A percentile compares a stretch with the other conserved stretches of the same genome.
Evolutionary conservation across 2,329 filamentous ascomycete species (phyloP).

Genomic region (Pestalotiopsis sp.): DNA sequence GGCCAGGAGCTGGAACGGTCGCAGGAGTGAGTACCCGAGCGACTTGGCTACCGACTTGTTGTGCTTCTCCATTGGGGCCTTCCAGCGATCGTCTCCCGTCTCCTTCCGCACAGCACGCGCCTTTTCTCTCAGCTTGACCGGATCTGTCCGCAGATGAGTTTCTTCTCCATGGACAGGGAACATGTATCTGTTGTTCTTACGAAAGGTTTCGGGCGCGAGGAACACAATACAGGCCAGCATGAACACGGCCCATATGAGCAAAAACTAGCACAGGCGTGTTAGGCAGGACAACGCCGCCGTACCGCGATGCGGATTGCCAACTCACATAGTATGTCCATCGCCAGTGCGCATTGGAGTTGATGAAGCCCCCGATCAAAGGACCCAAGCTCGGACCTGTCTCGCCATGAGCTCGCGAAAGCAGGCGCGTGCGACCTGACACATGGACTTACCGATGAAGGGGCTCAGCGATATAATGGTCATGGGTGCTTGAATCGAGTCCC

Average conservation of each 20-base stretch:
- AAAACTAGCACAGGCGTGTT: conserved; percentile 39
- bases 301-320: neutral
- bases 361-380: conserved; percentile 74
- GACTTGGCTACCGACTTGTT: conserved; percentile 68
- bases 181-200: conserved; percentile 50
- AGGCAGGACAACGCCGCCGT: neutral
- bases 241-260: conserved; percentile 79
- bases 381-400: conserved; percentile 56
- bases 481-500: conserved; percentile 71
- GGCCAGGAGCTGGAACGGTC: conserved; percentile 79
- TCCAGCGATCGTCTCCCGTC: conserved; percentile 78
- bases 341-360: conserved; percentile 77
- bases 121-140: conserved; percentile 74
- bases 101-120: conserved; percentile 70
- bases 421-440: neutral
- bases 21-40: conserved; percentile 60
- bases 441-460: conserved; percentile 55
- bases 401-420: neutral
- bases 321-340: conserved; percentile 78
- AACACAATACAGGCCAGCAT: conserved; percentile 67
- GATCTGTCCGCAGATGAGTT: conserved; percentile 42
- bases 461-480: conserved; percentile 80
- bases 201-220: conserved; percentile 88
- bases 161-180: neutral
- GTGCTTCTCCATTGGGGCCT: conserved; percentile 75